Conservation (phyloP, 345 rosid species). For the Dipteronia sinensis region DNA sequence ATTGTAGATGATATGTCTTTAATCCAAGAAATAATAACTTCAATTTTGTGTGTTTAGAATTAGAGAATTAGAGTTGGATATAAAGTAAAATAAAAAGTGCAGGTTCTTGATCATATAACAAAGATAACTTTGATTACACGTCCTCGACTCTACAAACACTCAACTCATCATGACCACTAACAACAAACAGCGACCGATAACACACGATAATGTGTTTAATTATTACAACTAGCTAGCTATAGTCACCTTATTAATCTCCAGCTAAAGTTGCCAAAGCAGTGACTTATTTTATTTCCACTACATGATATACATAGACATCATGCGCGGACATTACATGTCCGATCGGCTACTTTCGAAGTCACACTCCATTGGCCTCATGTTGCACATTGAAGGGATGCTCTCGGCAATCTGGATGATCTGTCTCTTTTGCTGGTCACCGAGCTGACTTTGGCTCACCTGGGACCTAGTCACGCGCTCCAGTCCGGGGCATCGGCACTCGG, state of each 20-base stretch:
- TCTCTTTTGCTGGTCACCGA: neutral
- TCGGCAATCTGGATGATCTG: slow-evolving; percentile 7
- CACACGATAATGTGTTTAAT: slow-evolving; percentile 23
- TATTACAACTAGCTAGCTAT: neutral
- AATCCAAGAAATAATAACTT: no score
- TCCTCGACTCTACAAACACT: neutral
- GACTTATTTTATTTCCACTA: slow-evolving; percentile 3
- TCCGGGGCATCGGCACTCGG: slow-evolving; percentile 36
- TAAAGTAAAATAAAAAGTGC: neutral
- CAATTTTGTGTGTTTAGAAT: neutral
- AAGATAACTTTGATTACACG: neutral
- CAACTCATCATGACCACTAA: neutral
- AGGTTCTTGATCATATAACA: neutral
- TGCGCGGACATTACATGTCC: no score
- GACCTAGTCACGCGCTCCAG: slow-evolving; percentile 10
- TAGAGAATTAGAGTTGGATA: neutral
- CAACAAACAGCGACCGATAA: neutral
- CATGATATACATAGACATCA: neutral
- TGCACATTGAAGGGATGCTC: slow-evolving; percentile 25
- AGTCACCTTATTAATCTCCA: neutral
- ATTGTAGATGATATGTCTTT: no score
- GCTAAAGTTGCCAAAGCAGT: slow-evolving; percentile 3
- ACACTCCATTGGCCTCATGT: slow-evolving; percentile 19
- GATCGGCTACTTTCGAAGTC: neutral
- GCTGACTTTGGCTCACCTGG: slow-evolving; percentile 12